Base-by-base conservation (phyloP, 2,329 filamentous ascomycete species). In the Seiridium cupressi region DNA sequence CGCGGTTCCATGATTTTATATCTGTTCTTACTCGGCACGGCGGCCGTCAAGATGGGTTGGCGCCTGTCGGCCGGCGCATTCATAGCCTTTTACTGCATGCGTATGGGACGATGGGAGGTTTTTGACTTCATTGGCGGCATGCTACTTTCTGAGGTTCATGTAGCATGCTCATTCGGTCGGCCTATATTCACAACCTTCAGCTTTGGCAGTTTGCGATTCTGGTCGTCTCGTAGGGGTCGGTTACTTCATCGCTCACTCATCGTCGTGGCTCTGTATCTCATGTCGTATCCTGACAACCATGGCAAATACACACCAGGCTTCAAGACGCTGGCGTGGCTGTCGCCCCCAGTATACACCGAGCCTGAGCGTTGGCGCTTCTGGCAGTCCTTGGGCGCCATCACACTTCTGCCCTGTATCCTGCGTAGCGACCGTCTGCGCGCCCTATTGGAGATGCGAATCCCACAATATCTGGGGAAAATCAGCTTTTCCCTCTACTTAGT, bases 401-500 rank as follows among this genome's bases (percentile, higher is more conserved):
- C 77, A 3, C 68, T 77, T 0, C 61, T 77, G 7, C 71, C 69
- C 0, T 76, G 74, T 42, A 66, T 76, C 26, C 58, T 77, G 6
- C 73, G 72, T 42, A 76, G 70, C 38, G 68, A 69, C 0, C 49
- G 64, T 1, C 66, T 76, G 6, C 60, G 67, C 38, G 47, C 59
- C 2, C 1, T 73, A 5, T 65, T 77, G 3, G 75, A 77, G 55
- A 65, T 66, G 4, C 63, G 60, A 0, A 38, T 69, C 5, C 66
- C 74, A 9, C 76, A 77, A 60, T 76, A 78, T 51, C 68, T 78
- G 0, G 76, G 76, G 10, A 70, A 67, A 51, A 67, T 78, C 60
- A 77, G 74, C 61, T 78, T 77, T 67, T 76, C 74, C 1, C 64
- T 78, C n/a, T 78, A 78, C 60, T 73, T 78, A 4, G 67, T 78